Percentiles rank a stretch among this genome's conserved stretches.
These are phyloP conservation scores for Blumeriella jaapii DNA, from an alignment of 2,329 filamentous ascomycete species.

Conservation along the genomic window DNA sequence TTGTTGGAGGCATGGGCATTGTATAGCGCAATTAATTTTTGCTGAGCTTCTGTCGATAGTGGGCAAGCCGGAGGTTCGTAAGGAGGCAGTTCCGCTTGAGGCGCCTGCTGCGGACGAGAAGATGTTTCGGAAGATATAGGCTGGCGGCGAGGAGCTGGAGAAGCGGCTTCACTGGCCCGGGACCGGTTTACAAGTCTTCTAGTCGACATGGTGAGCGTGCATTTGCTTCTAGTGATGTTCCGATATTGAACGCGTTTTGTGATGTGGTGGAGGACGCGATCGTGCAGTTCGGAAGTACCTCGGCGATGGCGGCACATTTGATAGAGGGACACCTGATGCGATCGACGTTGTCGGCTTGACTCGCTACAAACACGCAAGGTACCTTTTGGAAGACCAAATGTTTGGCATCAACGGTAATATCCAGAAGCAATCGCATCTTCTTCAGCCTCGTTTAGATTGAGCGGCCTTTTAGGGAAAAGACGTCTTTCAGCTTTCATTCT, in stretches of 20 bases:
- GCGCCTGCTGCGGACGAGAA: constrained; percentile 5
- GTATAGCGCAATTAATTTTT: constrained; percentile 34
- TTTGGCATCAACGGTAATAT: too few species aligned
- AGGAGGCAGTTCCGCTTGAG: constrained; percentile 29
- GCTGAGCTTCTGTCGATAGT: constrained; percentile 36
- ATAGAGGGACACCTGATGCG: too few species aligned
- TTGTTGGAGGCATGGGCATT: constrained; percentile 31
- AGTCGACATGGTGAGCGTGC: constrained; percentile 14
- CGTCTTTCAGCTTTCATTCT: too few species aligned
- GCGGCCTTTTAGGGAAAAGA: too few species aligned
- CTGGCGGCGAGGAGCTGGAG: constrained; percentile 12
- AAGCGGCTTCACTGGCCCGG: constrained; percentile 13
- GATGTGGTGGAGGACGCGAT: constrained; percentile 3
- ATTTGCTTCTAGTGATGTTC: neutral
- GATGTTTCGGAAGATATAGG: constrained; percentile 9
- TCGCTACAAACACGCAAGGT: too few species aligned
- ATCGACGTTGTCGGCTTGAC: too few species aligned
- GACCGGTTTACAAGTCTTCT: constrained; percentile 16
- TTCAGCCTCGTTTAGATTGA: too few species aligned
- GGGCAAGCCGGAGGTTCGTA: constrained; percentile 43
- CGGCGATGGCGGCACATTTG: constrained; percentile 40
- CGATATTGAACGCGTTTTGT: neutral
- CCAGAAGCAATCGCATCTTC: too few species aligned
- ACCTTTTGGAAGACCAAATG: too few species aligned
- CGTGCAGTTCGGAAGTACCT: too few species aligned